Base-by-base conservation (phyloP, 192 early-diverging fungal genomes). In the Entomortierella chlamydospora region DNA sequence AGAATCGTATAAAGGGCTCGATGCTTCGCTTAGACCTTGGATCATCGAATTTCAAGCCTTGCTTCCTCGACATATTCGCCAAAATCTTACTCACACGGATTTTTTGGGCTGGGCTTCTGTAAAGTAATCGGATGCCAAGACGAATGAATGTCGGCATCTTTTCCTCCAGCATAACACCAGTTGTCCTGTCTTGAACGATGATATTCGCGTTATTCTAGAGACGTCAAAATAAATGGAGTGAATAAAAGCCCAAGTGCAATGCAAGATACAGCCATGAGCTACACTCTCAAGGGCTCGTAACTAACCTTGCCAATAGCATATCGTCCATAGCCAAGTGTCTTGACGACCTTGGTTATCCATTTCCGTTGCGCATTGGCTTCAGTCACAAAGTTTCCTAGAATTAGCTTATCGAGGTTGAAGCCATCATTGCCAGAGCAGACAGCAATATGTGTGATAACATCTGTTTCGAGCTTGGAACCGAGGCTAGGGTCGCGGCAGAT, bases 311-410 rank as follows among this genome's bases (percentile, higher is more conserved):
- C 90, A 69, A 93, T 77, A 34, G 77, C 74, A 68, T 90, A 90
- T 13, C 87, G 84, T 45, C 90, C 89, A 77, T 87, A 91, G 31
- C 87, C 85, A n/a, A 92, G 84, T 55, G 89, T 90, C n/a, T 84
- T 85, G 28, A 92, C 79, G 23, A 92, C 81, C 50, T 91, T 88
- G 17, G 84, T 83, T 34, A 88, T 86, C 88, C 89, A 93, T 72
- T 91, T 93, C 31, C 90, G 72, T 51, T 90, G 89, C 2, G 93
- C 91, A 51, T 92, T 81, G 2, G 89, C 88, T 73, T 93, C 91
- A 2, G 93, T 92, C 9, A 94, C 78, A 78, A 94, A 94, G 52
- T 91, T 90, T 28, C 93, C 92, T 83, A 93, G 84, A 12, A 94
- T 79, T 51, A 95, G 85, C n/a, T 87, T 83, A 63, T 94, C 91